These are phyloP conservation scores for Bryopsis sp. DNA, from an alignment of 139 green algal genomes.

Conservation along the genomic window DNA sequence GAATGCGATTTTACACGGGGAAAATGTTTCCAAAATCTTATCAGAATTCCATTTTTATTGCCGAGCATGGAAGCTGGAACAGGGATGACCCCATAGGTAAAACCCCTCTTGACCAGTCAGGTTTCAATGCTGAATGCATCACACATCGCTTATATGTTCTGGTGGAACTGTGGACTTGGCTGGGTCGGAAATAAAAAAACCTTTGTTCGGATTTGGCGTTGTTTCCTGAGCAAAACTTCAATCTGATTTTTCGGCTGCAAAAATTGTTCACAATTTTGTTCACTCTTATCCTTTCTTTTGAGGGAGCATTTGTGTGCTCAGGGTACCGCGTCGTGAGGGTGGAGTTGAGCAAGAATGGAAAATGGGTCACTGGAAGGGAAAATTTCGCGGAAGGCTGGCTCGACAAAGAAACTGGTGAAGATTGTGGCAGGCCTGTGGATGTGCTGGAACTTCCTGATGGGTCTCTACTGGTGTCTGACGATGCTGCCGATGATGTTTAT, in stretches of 20 bases:
- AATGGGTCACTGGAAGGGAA: neutral
- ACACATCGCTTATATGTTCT: too few species aligned
- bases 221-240: too few species aligned
- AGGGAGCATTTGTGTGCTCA: too few species aligned
- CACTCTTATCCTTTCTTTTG: too few species aligned
- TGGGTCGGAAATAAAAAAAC: too few species aligned
- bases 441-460: slow-evolving; percentile 27
- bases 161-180: too few species aligned
- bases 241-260: too few species aligned
- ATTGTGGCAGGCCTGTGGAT: slow-evolving; percentile 26
- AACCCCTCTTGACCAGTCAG: neutral
- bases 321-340: slow-evolving; percentile 16
- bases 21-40: slow-evolving; percentile 28
- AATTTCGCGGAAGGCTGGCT: slow-evolving; percentile 19
- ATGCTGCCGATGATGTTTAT: slow-evolving; percentile 24
- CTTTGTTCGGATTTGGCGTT: too few species aligned
- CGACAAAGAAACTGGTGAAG: neutral
- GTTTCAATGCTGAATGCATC: too few species aligned
- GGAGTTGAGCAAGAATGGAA: neutral
- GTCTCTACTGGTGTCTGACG: slow-evolving; percentile 35
- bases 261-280: too few species aligned
- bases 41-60: slow-evolving; percentile 30
- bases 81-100: slow-evolving; percentile 19
- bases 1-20: slow-evolving; percentile 33
- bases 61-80: slow-evolving; percentile 33